These are phyloP conservation scores for Ambrosia hybrid DNA, from an alignment of 140 eudicot species.

Conservation along the genomic window DNA sequence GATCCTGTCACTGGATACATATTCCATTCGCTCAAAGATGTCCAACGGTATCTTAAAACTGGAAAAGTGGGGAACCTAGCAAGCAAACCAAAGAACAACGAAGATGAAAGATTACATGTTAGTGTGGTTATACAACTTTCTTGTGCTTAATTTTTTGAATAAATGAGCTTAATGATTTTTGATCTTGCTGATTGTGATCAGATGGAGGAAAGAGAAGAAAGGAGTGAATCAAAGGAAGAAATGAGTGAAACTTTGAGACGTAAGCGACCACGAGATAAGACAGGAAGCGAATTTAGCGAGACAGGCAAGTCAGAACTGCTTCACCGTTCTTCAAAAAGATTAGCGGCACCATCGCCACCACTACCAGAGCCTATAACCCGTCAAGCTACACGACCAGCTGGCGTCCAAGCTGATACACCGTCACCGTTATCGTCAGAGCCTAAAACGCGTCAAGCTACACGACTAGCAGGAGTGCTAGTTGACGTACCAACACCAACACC, in stretches of 20 bases:
- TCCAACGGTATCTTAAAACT: slow-evolving; percentile 54
- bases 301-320: slow-evolving; percentile 33
- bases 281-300: not conserved
- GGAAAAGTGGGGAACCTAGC: slow-evolving; percentile 49
- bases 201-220: not conserved
- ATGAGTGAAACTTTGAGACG: slow-evolving; percentile 27
- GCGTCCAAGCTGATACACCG: too few relatives aligned
- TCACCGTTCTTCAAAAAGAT: slow-evolving; percentile 36
- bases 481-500: too few relatives aligned
- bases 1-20: slow-evolving; percentile 67
- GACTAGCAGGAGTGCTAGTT: too few relatives aligned
- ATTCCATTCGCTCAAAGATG: slow-evolving; percentile 58
- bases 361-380: too few relatives aligned
- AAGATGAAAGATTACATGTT: slow-evolving; percentile 19
- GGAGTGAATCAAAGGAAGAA: not conserved
- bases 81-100: slow-evolving; percentile 38
- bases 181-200: not conserved
- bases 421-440: too few relatives aligned
- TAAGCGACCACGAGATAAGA: slow-evolving; percentile 21
- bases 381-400: too few relatives aligned
- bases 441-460: too few relatives aligned
- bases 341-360: not conserved
- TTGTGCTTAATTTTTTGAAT: not conserved
- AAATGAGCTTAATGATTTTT: too few relatives aligned
- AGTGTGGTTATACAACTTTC: not conserved